phyloP scores from a whole-genome alignment of 129 eudicot genomes.

The Tagetes erecta region DNA sequence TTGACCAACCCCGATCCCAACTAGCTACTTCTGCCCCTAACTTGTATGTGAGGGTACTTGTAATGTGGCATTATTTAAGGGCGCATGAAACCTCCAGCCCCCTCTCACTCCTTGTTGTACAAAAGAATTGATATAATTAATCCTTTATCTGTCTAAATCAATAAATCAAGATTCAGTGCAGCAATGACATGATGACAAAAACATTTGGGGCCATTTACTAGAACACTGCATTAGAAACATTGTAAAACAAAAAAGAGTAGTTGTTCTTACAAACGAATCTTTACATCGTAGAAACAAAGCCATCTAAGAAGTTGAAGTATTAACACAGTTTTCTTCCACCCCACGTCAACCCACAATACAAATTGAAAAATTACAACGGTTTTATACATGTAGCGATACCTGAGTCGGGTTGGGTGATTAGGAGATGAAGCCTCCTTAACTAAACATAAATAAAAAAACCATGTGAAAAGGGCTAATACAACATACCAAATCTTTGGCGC shows the following conservation, averaged over 20 bases:
- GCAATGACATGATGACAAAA: background rate
- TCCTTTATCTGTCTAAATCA: background rate
- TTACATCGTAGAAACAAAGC: background rate
- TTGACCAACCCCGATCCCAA: too few relatives aligned
- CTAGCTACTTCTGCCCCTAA: too few relatives aligned
- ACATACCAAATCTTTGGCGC: slow-evolving; percentile 7
- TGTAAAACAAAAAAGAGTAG: background rate
- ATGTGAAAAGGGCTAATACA: slow-evolving; percentile 1
- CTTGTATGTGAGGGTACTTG: too few relatives aligned
- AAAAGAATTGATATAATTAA: too few relatives aligned
- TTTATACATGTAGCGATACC: slow-evolving; percentile 11
- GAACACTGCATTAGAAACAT: background rate
- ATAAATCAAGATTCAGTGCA: background rate
- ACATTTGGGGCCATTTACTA: slow-evolving; percentile 1
- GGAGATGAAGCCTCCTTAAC: background rate
- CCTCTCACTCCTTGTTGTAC: background rate
- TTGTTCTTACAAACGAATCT: slow-evolving; percentile 10
- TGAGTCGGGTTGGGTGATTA: background rate
- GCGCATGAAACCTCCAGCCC: too few relatives aligned
- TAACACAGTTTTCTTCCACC: slow-evolving; percentile 10
- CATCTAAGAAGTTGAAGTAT: background rate
- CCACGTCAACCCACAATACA: background rate
- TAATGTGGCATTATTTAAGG: too few relatives aligned
- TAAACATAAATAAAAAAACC: background rate
- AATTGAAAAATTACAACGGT: background rate